These are phyloP conservation scores for Rutstroemia sydowiana DNA, from an alignment of 2,329 filamentous ascomycete species.

Conservation along the genomic window DNA sequence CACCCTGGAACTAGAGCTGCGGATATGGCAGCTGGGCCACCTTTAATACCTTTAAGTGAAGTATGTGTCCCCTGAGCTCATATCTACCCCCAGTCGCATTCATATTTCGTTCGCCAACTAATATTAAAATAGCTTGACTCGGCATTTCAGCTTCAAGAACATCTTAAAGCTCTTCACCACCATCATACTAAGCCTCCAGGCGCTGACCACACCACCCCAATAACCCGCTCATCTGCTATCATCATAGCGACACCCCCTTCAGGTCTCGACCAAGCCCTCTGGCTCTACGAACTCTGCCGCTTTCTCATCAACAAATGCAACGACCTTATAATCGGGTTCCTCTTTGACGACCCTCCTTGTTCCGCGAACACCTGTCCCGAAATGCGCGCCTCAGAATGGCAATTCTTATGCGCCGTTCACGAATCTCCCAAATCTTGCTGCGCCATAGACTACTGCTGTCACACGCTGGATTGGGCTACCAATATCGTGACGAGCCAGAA, in stretches of 20 bases:
- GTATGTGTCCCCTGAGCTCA: constrained; percentile 40
- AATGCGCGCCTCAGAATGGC: constrained; percentile 98
- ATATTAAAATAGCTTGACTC: constrained; percentile 69
- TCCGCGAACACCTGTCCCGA: constrained; percentile 86
- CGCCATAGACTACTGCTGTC: constrained; percentile 98
- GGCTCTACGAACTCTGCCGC: constrained; percentile 96
- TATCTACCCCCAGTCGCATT: not conserved
- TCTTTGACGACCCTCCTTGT: constrained; percentile 84
- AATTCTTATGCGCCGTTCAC: constrained; percentile 96
- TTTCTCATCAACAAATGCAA: constrained; percentile 95
- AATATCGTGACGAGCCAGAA: constrained; percentile 92
- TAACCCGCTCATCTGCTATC: constrained; percentile 67
- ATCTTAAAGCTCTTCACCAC: constrained; percentile 87
- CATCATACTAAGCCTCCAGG: constrained; percentile 59
- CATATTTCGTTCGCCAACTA: constrained; percentile 12
- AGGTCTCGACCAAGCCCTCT: constrained; percentile 77
- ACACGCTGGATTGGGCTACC: constrained; percentile 95
- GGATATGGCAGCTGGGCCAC: constrained; percentile 89
- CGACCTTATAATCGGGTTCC: constrained; percentile 82
- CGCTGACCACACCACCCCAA: constrained; percentile 56
- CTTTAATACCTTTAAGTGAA: constrained; percentile 76
- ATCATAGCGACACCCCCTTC: constrained; percentile 73
- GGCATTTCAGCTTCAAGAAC: constrained; percentile 93
- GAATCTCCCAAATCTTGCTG: constrained; percentile 95
- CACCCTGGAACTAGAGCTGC: constrained; percentile 85